Evolutionary conservation across 2,329 filamentous ascomycete genomes (phyloP).

Genomic region (Didymella lethalis): DNA sequence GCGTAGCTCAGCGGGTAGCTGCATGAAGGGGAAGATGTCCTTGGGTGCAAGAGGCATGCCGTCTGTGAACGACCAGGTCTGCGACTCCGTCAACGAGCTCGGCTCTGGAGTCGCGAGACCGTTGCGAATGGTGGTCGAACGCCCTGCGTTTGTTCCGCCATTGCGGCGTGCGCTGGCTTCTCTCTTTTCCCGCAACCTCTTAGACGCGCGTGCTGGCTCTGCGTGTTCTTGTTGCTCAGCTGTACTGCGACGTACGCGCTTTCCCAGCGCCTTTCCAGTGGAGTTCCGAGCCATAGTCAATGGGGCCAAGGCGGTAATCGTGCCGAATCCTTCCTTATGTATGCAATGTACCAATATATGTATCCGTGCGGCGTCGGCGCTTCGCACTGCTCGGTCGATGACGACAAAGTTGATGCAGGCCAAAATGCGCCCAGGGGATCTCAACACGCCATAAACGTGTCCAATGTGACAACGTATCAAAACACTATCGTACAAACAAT

Average conservation of each 20-base stretch:
- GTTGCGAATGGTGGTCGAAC: slow-evolving; percentile 6
- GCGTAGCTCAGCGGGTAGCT: slow-evolving; percentile 57
- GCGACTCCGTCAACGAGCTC: slow-evolving; percentile 29
- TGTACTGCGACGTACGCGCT: slow-evolving; percentile 14
- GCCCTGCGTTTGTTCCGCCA: not conserved
- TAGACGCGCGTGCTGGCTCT: slow-evolving; percentile 10
- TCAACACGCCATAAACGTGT: not conserved
- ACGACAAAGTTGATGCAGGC: slow-evolving; percentile 2
- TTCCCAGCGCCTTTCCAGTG: slow-evolving; percentile 11
- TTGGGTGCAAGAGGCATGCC: not conserved
- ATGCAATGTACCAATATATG: not conserved
- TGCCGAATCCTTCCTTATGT: not conserved
- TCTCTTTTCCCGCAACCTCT: slow-evolving; percentile 20
- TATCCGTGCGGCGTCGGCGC: slow-evolving; percentile 2
- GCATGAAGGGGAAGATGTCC: slow-evolving; percentile 51
- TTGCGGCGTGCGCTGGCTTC: slow-evolving; percentile 8
- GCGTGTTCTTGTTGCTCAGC: slow-evolving; percentile 11
- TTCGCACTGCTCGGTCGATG: not conserved
- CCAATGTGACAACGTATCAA: not conserved
- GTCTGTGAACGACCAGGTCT: slow-evolving; percentile 6
- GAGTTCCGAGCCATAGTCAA: slow-evolving; percentile 17
- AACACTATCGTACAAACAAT: slow-evolving; percentile 17
- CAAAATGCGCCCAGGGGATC: not conserved
- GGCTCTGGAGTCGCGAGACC: slow-evolving; percentile 34
- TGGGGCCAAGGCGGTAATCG: not conserved